Percentiles rank a stretch among this genome's conserved stretches.
phyloP scores from a whole-genome alignment of 495 filamentous ascomycete genomes.

The Trichoderma parareesei region DNA sequence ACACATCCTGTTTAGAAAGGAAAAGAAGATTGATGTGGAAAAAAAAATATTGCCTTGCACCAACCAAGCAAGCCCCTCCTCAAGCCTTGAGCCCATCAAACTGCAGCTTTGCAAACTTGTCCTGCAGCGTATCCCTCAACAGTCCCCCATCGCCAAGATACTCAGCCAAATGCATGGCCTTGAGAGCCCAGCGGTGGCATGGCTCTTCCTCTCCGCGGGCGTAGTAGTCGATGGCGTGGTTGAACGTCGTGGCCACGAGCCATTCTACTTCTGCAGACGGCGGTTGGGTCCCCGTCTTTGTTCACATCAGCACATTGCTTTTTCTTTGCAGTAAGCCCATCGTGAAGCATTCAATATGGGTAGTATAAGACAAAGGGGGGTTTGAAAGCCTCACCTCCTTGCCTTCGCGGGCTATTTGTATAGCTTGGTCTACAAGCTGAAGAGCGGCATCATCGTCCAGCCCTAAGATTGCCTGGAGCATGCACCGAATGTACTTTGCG shows the following conservation, averaged over 20 bases:
- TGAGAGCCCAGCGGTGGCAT: constrained; percentile 56
- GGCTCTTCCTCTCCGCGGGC: constrained; percentile 43
- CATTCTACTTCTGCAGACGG: constrained; percentile 67
- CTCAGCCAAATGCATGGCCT: constrained; percentile 56
- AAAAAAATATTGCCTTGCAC: too few relatives aligned
- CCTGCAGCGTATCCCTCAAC: constrained; percentile 45
- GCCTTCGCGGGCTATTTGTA: constrained; percentile 37
- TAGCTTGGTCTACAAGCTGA: constrained; percentile 49
- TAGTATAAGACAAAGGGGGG: background rate
- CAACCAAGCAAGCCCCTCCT: too few relatives aligned
- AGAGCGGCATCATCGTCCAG: constrained; percentile 38
- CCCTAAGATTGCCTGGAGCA: constrained; percentile 57
- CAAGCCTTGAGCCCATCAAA: constrained; percentile 23
- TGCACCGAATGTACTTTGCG: constrained; percentile 62
- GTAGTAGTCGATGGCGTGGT: constrained; percentile 67
- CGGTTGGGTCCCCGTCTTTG: constrained; percentile 42
- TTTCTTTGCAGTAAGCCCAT: background rate
- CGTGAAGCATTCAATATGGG: background rate
- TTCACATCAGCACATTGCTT: background rate
- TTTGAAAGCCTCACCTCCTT: constrained; percentile 24
- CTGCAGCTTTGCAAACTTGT: constrained; percentile 43
- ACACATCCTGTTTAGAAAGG: too few relatives aligned
- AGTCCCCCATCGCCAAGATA: constrained; percentile 42
- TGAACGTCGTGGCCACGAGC: constrained; percentile 68
- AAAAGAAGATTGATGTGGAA: too few relatives aligned